phyloP scores from a whole-genome alignment of 208 protist species.

The Vickermania spadyakhi region DNA sequence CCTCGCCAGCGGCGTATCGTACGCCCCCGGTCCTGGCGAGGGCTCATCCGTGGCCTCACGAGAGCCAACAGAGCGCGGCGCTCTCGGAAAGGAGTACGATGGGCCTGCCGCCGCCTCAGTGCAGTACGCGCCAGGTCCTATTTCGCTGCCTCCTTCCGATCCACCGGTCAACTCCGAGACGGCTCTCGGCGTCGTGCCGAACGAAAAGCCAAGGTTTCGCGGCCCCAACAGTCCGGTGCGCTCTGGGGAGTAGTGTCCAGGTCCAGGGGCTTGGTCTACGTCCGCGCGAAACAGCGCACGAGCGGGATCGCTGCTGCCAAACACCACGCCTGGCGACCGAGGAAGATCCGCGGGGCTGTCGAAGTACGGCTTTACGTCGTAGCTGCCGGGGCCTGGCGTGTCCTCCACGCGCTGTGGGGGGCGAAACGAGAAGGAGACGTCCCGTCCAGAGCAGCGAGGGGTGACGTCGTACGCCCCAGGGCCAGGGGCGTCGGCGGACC shows the following conservation, averaged over 20 bases:
- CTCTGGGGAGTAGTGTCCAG: neutral
- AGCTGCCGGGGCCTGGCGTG: conserved; percentile 30
- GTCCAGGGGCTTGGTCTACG: neutral
- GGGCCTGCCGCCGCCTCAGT: neutral
- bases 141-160: too few species aligned
- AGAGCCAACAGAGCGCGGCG: neutral
- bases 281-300: neutral
- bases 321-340: neutral
- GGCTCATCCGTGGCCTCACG: neutral
- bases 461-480: conserved; percentile 10
- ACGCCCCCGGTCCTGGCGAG: neutral
- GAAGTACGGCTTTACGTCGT: conserved; percentile 8
- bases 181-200: neutral
- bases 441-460: neutral
- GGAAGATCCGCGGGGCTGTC: neutral
- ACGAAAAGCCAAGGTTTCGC: neutral
- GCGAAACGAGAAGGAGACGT: neutral
- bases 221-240: neutral
- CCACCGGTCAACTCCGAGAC: neutral
- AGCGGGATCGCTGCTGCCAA: neutral
- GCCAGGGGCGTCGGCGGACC: conserved; percentile 1
- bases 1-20: neutral
- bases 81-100: neutral
- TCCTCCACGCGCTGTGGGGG: neutral
- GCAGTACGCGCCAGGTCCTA: neutral